Evolutionary conservation across 371 early-diverging fungal genomes (phyloP).

Genomic region (Rhizomucor miehei): DNA sequence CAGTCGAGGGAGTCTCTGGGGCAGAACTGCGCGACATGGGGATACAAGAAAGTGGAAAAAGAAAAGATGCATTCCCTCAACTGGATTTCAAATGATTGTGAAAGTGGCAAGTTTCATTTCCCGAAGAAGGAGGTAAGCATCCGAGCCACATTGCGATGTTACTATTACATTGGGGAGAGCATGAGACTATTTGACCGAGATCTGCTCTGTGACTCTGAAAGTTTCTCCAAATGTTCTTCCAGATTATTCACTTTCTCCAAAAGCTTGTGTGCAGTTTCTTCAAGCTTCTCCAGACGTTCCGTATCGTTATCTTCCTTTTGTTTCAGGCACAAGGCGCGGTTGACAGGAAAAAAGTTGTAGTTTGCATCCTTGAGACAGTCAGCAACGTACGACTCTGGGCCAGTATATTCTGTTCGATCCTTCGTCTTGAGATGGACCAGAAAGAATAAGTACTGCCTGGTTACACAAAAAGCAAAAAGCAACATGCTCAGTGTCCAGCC

Average conservation of each 20-base stretch:
- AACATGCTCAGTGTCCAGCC: not conserved
- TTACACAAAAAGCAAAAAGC: too few relatives aligned
- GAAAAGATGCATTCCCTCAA: not conserved
- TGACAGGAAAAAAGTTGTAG: conserved; percentile 54
- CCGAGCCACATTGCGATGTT: not conserved
- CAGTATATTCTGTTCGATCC: conserved; percentile 55
- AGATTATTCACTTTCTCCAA: conserved; percentile 21
- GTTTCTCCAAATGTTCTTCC: conserved; percentile 28
- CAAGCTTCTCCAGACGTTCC: conserved; percentile 35
- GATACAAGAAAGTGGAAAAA: not conserved
- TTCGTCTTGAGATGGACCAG: conserved; percentile 55
- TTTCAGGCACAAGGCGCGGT: conserved; percentile 45
- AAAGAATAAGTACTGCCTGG: conserved; percentile 57
- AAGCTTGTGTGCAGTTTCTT: conserved; percentile 29
- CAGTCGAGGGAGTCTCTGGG: conserved; percentile 2
- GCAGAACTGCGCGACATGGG: conserved; percentile 5
- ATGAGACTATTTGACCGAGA: conserved; percentile 35
- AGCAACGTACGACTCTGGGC: conserved; percentile 54
- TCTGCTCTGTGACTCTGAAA: conserved; percentile 21
- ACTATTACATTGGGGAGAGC: conserved; percentile 33
- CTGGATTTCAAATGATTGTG: not conserved
- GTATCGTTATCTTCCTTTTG: conserved; percentile 29
- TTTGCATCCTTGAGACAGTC: conserved; percentile 44
- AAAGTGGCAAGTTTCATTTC: too few relatives aligned
- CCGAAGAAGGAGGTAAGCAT: too few relatives aligned